phyloP scores from a whole-genome alignment of 2,329 filamentous ascomycete genomes.

The Fonsecaea nubica region DNA sequence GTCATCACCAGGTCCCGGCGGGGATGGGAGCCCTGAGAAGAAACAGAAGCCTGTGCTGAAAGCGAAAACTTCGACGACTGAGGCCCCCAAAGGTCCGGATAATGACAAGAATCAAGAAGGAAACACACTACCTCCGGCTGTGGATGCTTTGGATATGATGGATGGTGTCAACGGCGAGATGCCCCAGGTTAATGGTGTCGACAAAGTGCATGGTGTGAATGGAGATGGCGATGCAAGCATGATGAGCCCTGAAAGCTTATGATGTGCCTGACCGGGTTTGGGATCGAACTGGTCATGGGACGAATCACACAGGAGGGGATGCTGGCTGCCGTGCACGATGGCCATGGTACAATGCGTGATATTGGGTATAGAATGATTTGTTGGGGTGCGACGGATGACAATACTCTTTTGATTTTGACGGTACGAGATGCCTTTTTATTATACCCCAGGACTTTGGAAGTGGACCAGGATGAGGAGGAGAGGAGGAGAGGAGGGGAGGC shows the following conservation, averaged over 20 bases:
- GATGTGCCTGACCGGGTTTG: neutral
- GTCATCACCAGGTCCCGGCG: slow-evolving; percentile 32
- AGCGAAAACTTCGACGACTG: slow-evolving; percentile 41
- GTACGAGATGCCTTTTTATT: neutral
- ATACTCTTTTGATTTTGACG: neutral
- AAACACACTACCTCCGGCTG: slow-evolving; percentile 16
- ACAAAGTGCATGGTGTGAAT: slow-evolving; percentile 43
- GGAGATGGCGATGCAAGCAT: slow-evolving; percentile 70
- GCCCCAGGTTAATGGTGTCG: slow-evolving; percentile 29
- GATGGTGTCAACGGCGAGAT: slow-evolving; percentile 40
- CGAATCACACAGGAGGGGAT: neutral
- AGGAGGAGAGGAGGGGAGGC: neutral
- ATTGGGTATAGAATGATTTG: slow-evolving; percentile 5
- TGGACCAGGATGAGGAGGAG: neutral
- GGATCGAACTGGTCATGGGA: neutral
- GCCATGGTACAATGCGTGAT: neutral
- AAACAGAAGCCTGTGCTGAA: slow-evolving; percentile 30
- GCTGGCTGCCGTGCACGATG: neutral
- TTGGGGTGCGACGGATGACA: neutral
- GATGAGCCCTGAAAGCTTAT: slow-evolving; percentile 79
- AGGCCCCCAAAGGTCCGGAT: slow-evolving; percentile 42
- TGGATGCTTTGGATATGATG: slow-evolving; percentile 37
- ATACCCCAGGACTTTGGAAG: neutral
- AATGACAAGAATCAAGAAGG: slow-evolving; percentile 50
- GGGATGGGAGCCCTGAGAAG: slow-evolving; percentile 36